Base-by-base conservation (phyloP, 495 filamentous ascomycete genomes). In the Tuber borchii region DNA sequence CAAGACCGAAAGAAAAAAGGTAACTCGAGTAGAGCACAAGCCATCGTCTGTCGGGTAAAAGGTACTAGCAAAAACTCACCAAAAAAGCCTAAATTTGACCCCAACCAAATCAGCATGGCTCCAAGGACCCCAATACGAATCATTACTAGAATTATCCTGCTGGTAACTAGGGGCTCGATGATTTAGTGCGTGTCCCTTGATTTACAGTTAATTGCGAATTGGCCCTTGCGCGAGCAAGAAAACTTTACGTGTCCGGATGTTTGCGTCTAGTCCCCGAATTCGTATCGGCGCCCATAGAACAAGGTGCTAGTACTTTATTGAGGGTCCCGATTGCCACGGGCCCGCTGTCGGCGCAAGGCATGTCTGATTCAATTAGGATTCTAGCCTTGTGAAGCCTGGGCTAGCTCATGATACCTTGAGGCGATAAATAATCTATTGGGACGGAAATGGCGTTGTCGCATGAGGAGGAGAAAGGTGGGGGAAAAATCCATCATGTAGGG, bases 361-460 rank as follows among this genome's bases (percentile, higher is more conserved):
- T 0, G 2, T 3, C n/a, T 16, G 10, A 16, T 31, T 16, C n/a
- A 6, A 2, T 12, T 16, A 12, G 26, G 26, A 16, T 61, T 61
- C 14, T 12, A 2, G 12, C 12, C 26, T 31, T 31, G 12, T 61
- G 10, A 16, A 31, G n/a, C 14, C n/a, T 0, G 9, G 2, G 14
- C 5, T 0, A 5, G n/a, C 10, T 0, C 4, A n/a, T 31, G 12
- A 16, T 31, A 31, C 10, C 26, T 0, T 4, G n/a, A 5, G 0
- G 7, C 16, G n/a, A 31, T 31, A 31, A 1, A 16, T 31, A 31
- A 26, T 61, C 3, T 16, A 16, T 31, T 61, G n/a, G 31, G n/a
- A n/a, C 16, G 9, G 51, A 14, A 9, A 61, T 31, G n/a, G n/a
- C 0, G 0, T 61, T 31, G 10, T 61, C 1, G 2, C 1, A 26